A percentile compares a stretch with the other conserved stretches of the same genome.
These are phyloP conservation scores for Ceratocystis eucalypticola DNA, from an alignment of 2,329 filamentous ascomycete species.

Conservation along the genomic window DNA sequence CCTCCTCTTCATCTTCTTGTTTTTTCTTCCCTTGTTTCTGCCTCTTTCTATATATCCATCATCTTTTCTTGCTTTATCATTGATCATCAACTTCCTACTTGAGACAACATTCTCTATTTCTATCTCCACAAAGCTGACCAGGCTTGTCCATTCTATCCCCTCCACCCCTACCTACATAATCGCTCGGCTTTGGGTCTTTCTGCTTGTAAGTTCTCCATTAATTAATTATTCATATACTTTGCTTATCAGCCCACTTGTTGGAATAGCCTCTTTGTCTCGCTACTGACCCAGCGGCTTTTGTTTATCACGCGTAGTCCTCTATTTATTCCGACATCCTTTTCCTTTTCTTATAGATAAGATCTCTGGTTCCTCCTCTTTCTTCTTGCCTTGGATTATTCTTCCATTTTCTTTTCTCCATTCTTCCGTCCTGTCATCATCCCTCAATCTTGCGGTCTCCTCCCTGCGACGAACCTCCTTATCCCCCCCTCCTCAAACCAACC, in stretches of 20 bases:
- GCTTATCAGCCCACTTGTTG: neutral
- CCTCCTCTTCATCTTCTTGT: neutral
- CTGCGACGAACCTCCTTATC: neutral
- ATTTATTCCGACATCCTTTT: neutral
- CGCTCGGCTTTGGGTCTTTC: neutral
- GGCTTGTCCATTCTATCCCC: neutral
- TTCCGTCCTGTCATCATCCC: neutral
- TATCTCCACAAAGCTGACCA: neutral
- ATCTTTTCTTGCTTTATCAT: neutral
- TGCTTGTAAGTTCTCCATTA: neutral
- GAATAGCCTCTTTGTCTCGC: neutral
- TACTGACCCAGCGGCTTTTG: neutral
- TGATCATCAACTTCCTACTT: neutral
- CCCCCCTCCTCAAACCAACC: neutral
- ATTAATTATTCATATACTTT: neutral
- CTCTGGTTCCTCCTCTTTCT: neutral
- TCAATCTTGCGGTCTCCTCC: neutral
- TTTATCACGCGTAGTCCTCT: neutral
- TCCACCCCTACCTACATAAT: neutral
- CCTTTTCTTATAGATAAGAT: neutral
- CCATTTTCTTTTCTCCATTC: neutral
- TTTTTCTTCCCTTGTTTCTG: neutral
- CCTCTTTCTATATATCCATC: too few relatives aligned
- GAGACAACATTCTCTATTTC: neutral
- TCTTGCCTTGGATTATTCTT: neutral